Conservation (phyloP, 2,329 filamentous ascomycete species). For the Exophiala spinifera region DNA sequence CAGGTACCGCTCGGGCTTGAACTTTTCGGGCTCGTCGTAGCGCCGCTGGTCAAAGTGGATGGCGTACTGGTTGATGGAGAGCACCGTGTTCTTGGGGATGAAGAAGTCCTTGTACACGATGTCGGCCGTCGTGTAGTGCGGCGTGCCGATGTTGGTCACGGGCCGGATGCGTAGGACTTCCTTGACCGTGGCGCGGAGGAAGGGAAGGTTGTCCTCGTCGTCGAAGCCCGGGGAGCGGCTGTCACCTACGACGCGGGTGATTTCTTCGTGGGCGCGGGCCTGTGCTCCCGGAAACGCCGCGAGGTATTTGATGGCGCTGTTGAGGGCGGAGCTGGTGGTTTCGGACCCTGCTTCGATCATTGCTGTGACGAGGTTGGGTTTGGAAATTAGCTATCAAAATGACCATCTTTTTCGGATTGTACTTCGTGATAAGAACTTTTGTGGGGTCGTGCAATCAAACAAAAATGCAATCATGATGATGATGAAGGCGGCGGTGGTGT, state of each 20-base stretch:
- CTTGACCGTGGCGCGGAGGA: constrained; percentile 55
- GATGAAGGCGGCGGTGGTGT: no score
- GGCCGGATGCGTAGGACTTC: constrained; percentile 48
- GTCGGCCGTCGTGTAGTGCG: constrained; percentile 48
- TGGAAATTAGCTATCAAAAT: no score
- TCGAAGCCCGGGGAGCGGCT: constrained; percentile 47
- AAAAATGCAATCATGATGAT: no score
- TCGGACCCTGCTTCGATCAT: constrained; percentile 17
- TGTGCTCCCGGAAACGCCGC: constrained; percentile 45
- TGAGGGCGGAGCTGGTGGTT: constrained; percentile 8
- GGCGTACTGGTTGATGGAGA: constrained; percentile 44
- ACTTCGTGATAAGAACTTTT: no score
- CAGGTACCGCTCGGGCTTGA: constrained; percentile 35
- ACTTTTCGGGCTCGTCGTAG: constrained; percentile 35
- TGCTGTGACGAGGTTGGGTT: no score
- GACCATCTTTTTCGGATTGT: no score
- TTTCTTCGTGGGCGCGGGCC: constrained; percentile 44
- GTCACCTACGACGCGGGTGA: constrained; percentile 51
- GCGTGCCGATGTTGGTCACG: constrained; percentile 37
- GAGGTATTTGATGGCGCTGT: constrained; percentile 11
- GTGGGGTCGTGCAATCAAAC: no score
- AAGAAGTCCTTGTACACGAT: constrained; percentile 50
- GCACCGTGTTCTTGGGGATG: constrained; percentile 47
- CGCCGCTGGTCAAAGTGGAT: constrained; percentile 48
- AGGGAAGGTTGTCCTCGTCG: constrained; percentile 50